Base-by-base conservation (phyloP, 768 basidiomycete species). In the Zangia roseola region DNA sequence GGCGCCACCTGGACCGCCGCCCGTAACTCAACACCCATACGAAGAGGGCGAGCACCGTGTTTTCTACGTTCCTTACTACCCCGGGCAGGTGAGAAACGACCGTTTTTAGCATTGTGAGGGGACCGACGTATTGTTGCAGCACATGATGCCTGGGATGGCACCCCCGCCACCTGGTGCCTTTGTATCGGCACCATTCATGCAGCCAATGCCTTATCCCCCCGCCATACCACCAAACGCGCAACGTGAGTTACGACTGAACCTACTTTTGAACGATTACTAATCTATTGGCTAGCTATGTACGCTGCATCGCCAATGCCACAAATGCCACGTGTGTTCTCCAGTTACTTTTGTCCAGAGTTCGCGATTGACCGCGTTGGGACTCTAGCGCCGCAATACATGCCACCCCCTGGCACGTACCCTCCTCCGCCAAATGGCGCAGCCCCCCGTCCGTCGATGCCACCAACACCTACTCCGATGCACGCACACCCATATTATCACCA, bases 401-500 rank as follows among this genome's bases (percentile, higher is more conserved):
- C 73, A 24, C 88, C 84, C 5, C 86, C 86, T 43, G 86, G 86
- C 45, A 75, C 84, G 50, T 90, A 88, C 58, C 87, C 86, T 14
- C 80, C 83, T 4, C 86, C 84, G 41, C 87, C 90, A 20, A 90
- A 88, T 58, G 86, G 86, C 39, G 81, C 80, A 26, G 88, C 80
- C 33, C 88, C 84, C 16, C 81, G 90, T 53, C 90, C 87, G 21
- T 91, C 90, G 14, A 90, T 92, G 86, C 91, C 91, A n/a, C 88
- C 91, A 9, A 91, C 90, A 9, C 91, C 91, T 3, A 89, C 92
- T 54, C 91, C 88, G 13, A 77, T 86, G 35, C 90, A 91, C 62
- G 86, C 91, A 23, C 89, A 91, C 58, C 80, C 86, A 67, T 91
- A 91, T 68, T 92, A 92, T 63, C 88, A 91, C 61, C 91, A 91